phyloP scores from a whole-genome alignment of 352 stramenopile species.

The Vaucheria bursata region DNA sequence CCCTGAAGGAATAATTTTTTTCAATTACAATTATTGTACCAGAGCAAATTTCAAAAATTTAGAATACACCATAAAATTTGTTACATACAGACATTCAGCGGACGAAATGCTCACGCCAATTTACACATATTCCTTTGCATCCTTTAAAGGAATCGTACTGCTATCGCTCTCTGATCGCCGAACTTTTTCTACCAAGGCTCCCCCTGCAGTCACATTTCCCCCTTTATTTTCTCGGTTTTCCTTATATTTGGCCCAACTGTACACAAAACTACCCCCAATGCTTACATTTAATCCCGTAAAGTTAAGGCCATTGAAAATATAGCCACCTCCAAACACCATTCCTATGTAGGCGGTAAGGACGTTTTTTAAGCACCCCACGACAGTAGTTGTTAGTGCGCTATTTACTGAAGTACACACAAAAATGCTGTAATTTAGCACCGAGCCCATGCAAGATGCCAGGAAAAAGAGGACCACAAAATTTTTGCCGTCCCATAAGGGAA shows the following conservation, averaged over 20 bases:
- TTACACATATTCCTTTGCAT: too few relatives aligned
- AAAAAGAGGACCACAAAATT: constrained; percentile 45
- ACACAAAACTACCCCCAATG: constrained; percentile 46
- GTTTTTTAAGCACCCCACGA: constrained; percentile 56
- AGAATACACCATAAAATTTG: too few relatives aligned
- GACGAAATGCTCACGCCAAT: too few relatives aligned
- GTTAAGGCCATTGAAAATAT: constrained; percentile 54
- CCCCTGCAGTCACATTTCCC: too few relatives aligned
- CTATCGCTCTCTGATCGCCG: too few relatives aligned
- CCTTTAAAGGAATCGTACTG: too few relatives aligned
- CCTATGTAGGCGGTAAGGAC: constrained; percentile 53
- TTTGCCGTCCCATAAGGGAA: constrained; percentile 40
- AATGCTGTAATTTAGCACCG: constrained; percentile 58
- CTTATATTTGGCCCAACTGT: constrained; percentile 36
- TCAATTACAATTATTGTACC: too few relatives aligned
- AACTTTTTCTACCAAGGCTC: too few relatives aligned
- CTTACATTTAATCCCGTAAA: constrained; percentile 53
- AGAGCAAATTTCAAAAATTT: too few relatives aligned
- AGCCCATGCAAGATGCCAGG: constrained; percentile 45
- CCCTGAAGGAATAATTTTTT: too few relatives aligned
- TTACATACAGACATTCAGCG: too few relatives aligned
- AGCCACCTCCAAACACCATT: constrained; percentile 57
- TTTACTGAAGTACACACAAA: constrained; percentile 58
- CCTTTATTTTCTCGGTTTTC: neutral
- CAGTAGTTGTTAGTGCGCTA: constrained; percentile 56